Evolutionary conservation across 345 rosid species (phyloP).

Genomic region (Euphorbia pulcherrima): DNA sequence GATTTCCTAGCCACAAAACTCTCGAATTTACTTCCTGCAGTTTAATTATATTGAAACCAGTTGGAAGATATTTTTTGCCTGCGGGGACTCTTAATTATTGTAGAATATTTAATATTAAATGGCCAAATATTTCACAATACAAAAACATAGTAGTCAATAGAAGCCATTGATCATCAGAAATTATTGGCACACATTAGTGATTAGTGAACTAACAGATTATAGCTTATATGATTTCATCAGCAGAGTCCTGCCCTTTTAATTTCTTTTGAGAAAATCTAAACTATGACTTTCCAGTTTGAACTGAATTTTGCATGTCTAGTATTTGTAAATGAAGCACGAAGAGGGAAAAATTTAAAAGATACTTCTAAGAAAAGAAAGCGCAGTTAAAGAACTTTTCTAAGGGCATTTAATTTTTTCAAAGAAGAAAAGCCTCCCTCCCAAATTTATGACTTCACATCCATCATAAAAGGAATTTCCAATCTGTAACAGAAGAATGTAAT

Average conservation of each 20-base stretch:
- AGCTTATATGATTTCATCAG: neutral
- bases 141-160: neutral
- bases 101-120: neutral
- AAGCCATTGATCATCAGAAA: neutral
- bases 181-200: neutral
- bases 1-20: neutral
- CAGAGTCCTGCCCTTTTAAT: neutral
- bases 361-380: neutral
- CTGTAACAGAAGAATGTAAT: too few species aligned
- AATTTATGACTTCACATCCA: too few species aligned
- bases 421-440: too few species aligned
- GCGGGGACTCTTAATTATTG: neutral
- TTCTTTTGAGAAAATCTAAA: neutral
- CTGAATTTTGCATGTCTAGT: neutral
- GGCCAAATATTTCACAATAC: neutral
- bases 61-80: neutral
- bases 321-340: neutral
- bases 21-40: neutral
- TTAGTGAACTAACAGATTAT: neutral
- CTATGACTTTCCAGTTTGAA: neutral
- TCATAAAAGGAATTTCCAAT: too few species aligned
- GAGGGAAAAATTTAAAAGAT: neutral
- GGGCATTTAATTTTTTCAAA: neutral
- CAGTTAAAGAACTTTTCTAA: too few species aligned
- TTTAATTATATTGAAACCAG: neutral